These are phyloP conservation scores for Entrophospora sp. DNA, from an alignment of 192 early-diverging fungal genomes.

Conservation along the genomic window DNA sequence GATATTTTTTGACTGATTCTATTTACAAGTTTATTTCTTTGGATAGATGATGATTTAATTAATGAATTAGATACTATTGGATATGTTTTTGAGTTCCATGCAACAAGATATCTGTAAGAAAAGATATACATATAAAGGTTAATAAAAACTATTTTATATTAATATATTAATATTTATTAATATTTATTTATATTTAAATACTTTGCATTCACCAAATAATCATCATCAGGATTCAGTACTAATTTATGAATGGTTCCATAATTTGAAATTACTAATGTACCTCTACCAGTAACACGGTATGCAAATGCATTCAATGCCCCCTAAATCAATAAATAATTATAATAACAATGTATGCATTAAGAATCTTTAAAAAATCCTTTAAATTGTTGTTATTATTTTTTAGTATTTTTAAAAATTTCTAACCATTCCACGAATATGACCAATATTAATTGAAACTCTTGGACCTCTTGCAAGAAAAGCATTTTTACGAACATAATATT, in stretches of 20 bases:
- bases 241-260: slow-evolving; percentile 62
- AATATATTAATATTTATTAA: not conserved
- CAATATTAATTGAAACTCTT: slow-evolving; percentile 42
- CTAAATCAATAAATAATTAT: slow-evolving; percentile 17
- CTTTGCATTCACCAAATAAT: slow-evolving; percentile 63
- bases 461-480: slow-evolving; percentile 52
- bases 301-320: slow-evolving; percentile 50
- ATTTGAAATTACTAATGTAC: slow-evolving; percentile 56
- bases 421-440: slow-evolving; percentile 32
- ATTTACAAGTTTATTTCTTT: not conserved
- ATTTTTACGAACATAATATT: slow-evolving; percentile 54
- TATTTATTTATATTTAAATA: slow-evolving; percentile 19
- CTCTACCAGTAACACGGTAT: slow-evolving; percentile 55
- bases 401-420: no score
- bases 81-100: slow-evolving; percentile 45
- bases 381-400: not conserved
- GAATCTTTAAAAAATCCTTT: not conserved
- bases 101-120: slow-evolving; percentile 35
- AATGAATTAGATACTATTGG: slow-evolving; percentile 34
- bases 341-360: not conserved
- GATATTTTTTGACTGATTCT: not conserved
- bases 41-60: slow-evolving; percentile 25
- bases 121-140: not conserved
- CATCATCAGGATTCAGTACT: slow-evolving; percentile 55
- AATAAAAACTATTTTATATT: not conserved